Conservation (phyloP, 805 yeast species). For the Pichia nakasei region DNA sequence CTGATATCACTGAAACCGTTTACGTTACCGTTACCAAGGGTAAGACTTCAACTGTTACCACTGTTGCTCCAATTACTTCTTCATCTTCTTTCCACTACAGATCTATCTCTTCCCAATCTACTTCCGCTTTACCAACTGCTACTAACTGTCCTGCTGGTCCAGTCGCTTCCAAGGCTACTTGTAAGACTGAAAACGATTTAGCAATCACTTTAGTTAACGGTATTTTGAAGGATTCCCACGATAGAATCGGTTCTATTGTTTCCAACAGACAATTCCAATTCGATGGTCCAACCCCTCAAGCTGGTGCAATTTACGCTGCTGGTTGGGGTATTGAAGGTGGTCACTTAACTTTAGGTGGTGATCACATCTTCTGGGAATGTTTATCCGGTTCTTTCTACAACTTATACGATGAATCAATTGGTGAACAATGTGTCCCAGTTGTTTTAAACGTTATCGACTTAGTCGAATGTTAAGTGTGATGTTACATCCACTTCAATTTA, state of each 20-base stretch:
- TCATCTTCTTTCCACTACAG: slow-evolving; percentile 27
- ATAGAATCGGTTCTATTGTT: slow-evolving; percentile 51
- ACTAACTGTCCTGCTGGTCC: slow-evolving; percentile 21
- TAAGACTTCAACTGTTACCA: slow-evolving; percentile 27
- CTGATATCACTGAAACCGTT: slow-evolving; percentile 23
- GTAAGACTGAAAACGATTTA: slow-evolving; percentile 31
- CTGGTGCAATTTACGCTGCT: slow-evolving; percentile 44
- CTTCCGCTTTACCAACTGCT: slow-evolving; percentile 13
- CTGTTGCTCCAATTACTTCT: slow-evolving; percentile 31
- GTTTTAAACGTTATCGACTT: slow-evolving; percentile 36
- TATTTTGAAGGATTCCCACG: slow-evolving; percentile 36
- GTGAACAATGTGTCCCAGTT: slow-evolving; percentile 40
- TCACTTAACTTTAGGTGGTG: slow-evolving; percentile 42
- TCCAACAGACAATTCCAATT: slow-evolving; percentile 59
- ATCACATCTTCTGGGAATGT: slow-evolving; percentile 43
- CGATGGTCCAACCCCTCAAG: slow-evolving; percentile 61
- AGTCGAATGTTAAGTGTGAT: slow-evolving; percentile 22
- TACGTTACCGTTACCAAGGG: slow-evolving; percentile 14
- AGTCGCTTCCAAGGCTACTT: slow-evolving; percentile 22
- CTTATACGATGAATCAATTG: slow-evolving; percentile 42
- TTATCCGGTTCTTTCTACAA: slow-evolving; percentile 50
- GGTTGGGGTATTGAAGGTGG: slow-evolving; percentile 43
- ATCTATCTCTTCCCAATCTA: slow-evolving; percentile 10
- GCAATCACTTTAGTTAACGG: slow-evolving; percentile 35
- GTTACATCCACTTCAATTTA: not conserved